Evolutionary conservation across 495 filamentous ascomycete species (phyloP), one percentile per base, ranked within the genome.

Genomic region (Trichoderma orchidacearum): DNA sequence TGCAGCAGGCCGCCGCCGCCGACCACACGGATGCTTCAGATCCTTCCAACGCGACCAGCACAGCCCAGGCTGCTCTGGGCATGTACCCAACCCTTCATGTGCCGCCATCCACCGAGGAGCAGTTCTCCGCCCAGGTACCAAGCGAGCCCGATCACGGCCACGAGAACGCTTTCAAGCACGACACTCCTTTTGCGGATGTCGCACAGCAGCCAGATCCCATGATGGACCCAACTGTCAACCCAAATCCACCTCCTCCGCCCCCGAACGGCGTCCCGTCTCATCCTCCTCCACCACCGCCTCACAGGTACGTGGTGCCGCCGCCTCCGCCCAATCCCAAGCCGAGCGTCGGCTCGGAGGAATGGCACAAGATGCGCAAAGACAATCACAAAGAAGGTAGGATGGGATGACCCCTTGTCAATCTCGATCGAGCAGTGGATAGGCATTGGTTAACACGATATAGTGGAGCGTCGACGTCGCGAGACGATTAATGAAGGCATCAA

Each of bases 401-500:
- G 32, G 30, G 31, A 52, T 62, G 54, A 63, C 53, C 2, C 28
- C 30, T 13, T 53, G n/a, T 34, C 0, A 25, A 5, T 51, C 36
- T 9, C 8, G 8, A 51, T 51, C 18, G 9, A 7, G 18, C 9
- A 23, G 21, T 9, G n/a, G 53, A 3, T 3, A 6, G 51, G 18
- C 34, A 5, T 23, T 38, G 21, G 27, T 17, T 50, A 30, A 53
- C 50, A 29, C 29, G 35, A 17, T 58, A 3, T 59, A 98, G 93
- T 98, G 59, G 93, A 98, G 71, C 89, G 93, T 54, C 90, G 93
- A 50, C 93, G 93, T 34, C 89, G 93, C 59, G 93, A 98, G 68
- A 96, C 94, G 4, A 98, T 98, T 69, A 98, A 98, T 66, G 93
- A 98, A 71, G 93, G 93, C 52, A 98, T 98, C 64, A 97, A 96